Percentiles rank a stretch among this genome's conserved stretches.
phyloP scores from a whole-genome alignment of 2,329 filamentous ascomycete genomes.

The Colletotrichum endophyticum region DNA sequence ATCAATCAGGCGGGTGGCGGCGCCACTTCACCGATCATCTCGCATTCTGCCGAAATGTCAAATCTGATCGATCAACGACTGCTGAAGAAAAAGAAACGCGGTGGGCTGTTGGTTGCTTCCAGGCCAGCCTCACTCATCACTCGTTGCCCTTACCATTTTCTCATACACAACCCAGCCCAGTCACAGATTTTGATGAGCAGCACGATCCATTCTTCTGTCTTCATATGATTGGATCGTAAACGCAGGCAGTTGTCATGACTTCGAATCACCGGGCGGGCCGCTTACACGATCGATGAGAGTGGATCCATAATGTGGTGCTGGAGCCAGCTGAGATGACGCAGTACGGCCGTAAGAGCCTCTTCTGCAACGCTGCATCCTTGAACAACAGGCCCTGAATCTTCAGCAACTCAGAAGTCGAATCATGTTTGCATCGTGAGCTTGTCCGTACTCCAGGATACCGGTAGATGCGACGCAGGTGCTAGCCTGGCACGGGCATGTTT shows the following conservation, averaged over 20 bases:
- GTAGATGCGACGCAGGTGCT: not conserved
- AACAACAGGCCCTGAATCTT: not conserved
- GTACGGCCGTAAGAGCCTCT: not conserved
- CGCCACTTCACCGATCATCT: constrained; percentile 5
- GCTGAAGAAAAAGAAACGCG: not conserved
- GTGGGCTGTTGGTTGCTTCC: not conserved
- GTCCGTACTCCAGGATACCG: not conserved
- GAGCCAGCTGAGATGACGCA: not conserved
- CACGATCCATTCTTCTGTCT: not conserved
- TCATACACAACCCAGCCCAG: not conserved
- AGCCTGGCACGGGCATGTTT: not conserved
- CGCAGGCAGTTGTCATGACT: not conserved
- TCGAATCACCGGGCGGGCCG: not conserved
- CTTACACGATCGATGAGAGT: not conserved
- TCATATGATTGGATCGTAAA: not conserved
- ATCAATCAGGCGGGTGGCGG: not conserved
- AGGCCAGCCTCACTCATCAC: not conserved
- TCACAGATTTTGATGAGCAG: not conserved
- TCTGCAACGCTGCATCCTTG: not conserved
- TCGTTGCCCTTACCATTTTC: not conserved
- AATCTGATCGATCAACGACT: not conserved
- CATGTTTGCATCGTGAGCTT: not conserved
- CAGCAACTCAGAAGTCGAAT: not conserved
- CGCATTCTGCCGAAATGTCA: not conserved
- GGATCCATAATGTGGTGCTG: not conserved